Evolutionary conservation across 768 basidiomycete species (phyloP).

Genomic region (Cystofilobasidium bisporidii): DNA sequence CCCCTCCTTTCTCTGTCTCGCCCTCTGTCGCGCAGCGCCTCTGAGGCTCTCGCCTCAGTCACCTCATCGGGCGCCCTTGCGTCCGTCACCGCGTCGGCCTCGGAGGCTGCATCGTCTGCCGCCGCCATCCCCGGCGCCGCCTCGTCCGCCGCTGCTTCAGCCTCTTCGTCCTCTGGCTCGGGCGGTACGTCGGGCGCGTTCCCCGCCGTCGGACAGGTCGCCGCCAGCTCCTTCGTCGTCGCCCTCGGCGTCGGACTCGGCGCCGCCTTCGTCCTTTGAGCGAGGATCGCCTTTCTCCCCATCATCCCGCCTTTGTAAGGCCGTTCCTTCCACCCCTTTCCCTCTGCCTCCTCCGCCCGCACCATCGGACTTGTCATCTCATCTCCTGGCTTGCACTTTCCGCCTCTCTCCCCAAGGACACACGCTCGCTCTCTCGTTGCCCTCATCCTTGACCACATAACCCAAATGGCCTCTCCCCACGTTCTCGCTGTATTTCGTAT

Average conservation of each 20-base stretch:
- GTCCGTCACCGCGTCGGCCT: not conserved
- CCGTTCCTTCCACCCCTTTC: no score
- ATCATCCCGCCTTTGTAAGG: no score
- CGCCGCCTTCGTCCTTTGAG: not conserved
- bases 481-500: no score
- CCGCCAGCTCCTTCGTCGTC: not conserved
- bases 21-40: not conserved
- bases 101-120: not conserved
- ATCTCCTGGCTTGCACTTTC: no score
- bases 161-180: not conserved
- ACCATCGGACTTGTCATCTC: no score
- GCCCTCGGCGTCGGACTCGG: not conserved
- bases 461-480: no score
- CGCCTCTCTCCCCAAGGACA: no score
- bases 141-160: not conserved
- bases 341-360: no score
- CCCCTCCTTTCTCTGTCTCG: not conserved
- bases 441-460: no score
- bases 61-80: not conserved
- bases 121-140: not conserved
- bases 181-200: not conserved
- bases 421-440: no score
- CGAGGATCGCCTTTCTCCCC: no score
- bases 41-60: not conserved
- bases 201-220: not conserved